Base-by-base conservation (phyloP, 169 alveolate species). In the Eimeria acervulina region DNA sequence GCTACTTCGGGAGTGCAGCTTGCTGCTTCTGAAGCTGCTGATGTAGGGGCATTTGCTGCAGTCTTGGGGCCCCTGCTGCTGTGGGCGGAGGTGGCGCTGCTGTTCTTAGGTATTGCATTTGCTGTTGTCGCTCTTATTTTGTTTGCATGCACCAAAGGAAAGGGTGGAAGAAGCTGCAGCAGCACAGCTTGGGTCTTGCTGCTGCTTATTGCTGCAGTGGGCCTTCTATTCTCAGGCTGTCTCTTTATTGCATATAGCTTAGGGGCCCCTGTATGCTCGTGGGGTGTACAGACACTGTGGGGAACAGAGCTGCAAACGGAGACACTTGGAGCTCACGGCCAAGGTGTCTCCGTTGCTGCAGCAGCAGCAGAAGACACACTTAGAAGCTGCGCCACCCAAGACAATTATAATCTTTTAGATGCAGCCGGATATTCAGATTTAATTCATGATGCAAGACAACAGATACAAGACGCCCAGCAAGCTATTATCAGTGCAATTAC, bases 71-170 rank as follows among this genome's bases (percentile, higher is more conserved):
- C 59, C 59, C 59, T 51, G 59, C 15, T 51, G 59, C 59, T 51
- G 59, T 51, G 59, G 59, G 15, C 59, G 0, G 59, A 51, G 59
- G 59, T 51, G 15, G 59, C 89, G 40, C 21, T 78, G 33, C 17
- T 78, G 12, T 21, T 78, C 23, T 38, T 44, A n/a, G 89, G 66
- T 10, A 21, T 78, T 40, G 63, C 47, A 15, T 44, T 33, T 31
- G 89, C 68, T 7, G 89, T 38, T 12, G 44, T 78, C 13, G 89
- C 89, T n/a, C 89, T 78, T 19, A 23, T 59, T 26, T 15, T 78
- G 23, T 78, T 78, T 28, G 26, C 40, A 15, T 5, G n/a, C 23
- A 78, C 40, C n/a, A 33, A 78, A 19, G 89, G 89, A 15, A 19
- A 31, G 17, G 23, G 66, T 15, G 23, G 63, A 33, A 13, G 1